A percentile compares a stretch with the other conserved stretches of the same genome.
These are phyloP conservation scores for Rubia occidens DNA, from an alignment of 305 asterid species.

Conservation along the genomic window DNA sequence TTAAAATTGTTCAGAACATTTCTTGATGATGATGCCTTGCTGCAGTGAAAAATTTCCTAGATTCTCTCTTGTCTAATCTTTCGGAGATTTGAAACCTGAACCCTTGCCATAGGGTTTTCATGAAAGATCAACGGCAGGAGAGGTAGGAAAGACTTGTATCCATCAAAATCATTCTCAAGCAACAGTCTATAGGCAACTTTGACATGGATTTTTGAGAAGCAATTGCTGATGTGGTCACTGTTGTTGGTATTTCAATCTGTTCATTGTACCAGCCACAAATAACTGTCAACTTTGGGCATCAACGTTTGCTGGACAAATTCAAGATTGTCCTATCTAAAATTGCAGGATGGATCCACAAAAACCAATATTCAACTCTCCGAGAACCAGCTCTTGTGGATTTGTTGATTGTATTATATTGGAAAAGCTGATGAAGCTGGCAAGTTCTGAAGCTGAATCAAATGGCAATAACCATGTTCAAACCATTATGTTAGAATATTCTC, in stretches of 20 bases:
- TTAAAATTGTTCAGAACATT: neutral
- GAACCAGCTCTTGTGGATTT: neutral
- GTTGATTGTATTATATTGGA: neutral
- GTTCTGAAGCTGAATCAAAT: neutral
- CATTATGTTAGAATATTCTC: neutral
- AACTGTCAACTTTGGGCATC: neutral
- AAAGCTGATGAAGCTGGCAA: neutral
- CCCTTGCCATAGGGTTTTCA: neutral
- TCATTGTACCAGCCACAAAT: neutral
- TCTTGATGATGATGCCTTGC: neutral
- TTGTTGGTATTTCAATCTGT: neutral
- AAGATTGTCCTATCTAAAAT: neutral
- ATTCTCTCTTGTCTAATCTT: neutral
- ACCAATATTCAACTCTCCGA: neutral
- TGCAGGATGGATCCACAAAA: neutral
- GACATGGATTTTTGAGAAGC: neutral
- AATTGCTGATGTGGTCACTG: neutral
- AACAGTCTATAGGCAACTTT: neutral
- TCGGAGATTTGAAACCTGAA: neutral
- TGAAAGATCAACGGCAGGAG: neutral
- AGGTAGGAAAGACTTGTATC: neutral
- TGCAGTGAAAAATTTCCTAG: neutral
- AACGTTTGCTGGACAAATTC: neutral
- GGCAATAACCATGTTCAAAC: neutral
- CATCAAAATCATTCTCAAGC: neutral